Evolutionary conservation across 129 eudicot species (phyloP), one percentile per base, ranked within the genome.

Genomic region (Chrysanthemum lavandulifolium): DNA sequence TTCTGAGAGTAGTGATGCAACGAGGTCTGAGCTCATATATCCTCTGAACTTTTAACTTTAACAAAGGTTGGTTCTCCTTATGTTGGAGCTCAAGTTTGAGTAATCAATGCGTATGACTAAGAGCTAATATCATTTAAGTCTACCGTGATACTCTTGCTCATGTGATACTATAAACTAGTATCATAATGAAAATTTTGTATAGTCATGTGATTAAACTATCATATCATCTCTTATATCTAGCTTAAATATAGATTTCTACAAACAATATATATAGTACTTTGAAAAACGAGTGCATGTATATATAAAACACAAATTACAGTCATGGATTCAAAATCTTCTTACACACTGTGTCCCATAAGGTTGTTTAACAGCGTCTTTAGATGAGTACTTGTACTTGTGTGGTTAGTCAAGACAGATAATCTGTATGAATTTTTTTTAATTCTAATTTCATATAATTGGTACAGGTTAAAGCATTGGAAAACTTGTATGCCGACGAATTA

Each of bases 401-500:
- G 33, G 33, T 58, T 14, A 13, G 63, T 19, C 63, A 58, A 19
- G 4, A 19, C 31, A 23, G 1, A 19, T 16, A 19, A 6, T 19
- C 3, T 19, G 3, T 21, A 3, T 5, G 13, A 59, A 0, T 58
- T 58, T 10, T 21, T 9, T 21, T 21, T 11, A 21, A 59, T 27
- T 36, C 6, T 59, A 59, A 59, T 59, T 59, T 59, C 36, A 59
- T 59, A 19, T 25, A 10, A 16, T 10, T 57, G 12, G 33, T 68
- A 61, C 77, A 91, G 97, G 86, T 80, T 53, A 79, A 83, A 76
- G 81, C 82, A 72, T 79, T 79, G 3, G 94, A 86, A 78, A 65
- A 62, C 53, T 79, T 81, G 33, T 86, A 80, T 59, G 45, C 84
- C 0, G 84, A 88, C 61, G 96, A 82, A 76, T 67, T 78, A 64